A percentile compares a stretch with the other conserved stretches of the same genome.
Evolutionary conservation across 1,139 yeast species (phyloP).

Genomic region (Geotrichum reessii): DNA sequence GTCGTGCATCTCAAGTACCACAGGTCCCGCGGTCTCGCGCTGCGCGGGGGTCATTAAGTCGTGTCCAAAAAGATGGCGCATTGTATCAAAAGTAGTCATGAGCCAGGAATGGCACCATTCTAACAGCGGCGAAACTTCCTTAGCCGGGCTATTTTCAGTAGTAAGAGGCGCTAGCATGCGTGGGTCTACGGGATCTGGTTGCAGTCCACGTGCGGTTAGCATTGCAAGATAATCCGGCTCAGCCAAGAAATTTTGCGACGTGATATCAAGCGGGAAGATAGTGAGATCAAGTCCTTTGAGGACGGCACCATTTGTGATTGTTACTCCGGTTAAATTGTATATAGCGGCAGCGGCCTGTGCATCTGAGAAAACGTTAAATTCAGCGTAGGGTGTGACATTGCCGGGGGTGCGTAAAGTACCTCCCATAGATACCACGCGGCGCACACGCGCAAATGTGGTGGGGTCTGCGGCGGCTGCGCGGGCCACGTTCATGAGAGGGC

Average conservation of each 20-base stretch:
- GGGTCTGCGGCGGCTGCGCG: slow-evolving; percentile 39
- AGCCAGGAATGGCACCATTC: slow-evolving; percentile 31
- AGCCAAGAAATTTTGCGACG: slow-evolving; percentile 32
- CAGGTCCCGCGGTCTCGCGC: slow-evolving; percentile 6
- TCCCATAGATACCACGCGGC: slow-evolving; percentile 40
- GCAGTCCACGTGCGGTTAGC: slow-evolving; percentile 18
- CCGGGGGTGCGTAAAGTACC: slow-evolving; percentile 38
- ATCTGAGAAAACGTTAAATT: slow-evolving; percentile 41
- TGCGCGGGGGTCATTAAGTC: slow-evolving; percentile 22
- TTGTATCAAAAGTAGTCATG: slow-evolving; percentile 32
- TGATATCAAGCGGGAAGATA: slow-evolving; percentile 39
- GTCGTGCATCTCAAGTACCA: slow-evolving; percentile 36
- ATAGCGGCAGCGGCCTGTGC: slow-evolving; percentile 40
- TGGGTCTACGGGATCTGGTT: not conserved
- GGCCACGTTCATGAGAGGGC: slow-evolving; percentile 42
- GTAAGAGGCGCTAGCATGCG: not conserved
- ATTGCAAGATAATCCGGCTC: slow-evolving; percentile 26
- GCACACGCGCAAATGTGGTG: slow-evolving; percentile 35
- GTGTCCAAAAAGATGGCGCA: slow-evolving; percentile 23
- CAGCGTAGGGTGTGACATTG: slow-evolving; percentile 41
- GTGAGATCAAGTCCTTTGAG: slow-evolving; percentile 33
- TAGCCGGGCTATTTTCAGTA: not conserved
- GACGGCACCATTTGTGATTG: not conserved
- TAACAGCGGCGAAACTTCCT: slow-evolving; percentile 1
- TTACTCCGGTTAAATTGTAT: slow-evolving; percentile 34